A percentile compares a stretch with the other conserved stretches of the same genome.
Evolutionary conservation across 257 asterid species (phyloP).

Genomic region (Anisodus acutangulus): DNA sequence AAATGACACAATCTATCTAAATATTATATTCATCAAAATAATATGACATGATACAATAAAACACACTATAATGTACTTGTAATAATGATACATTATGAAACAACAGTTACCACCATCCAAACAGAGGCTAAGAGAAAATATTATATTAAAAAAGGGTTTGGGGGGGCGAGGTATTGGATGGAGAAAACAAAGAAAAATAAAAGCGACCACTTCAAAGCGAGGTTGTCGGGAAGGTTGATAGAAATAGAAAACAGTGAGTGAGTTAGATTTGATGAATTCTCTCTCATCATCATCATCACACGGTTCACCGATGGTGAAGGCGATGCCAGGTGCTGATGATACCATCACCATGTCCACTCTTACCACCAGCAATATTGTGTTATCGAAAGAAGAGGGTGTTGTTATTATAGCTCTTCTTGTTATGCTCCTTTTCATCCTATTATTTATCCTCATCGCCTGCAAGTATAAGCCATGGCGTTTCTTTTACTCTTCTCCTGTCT

Average conservation of each 20-base stretch:
- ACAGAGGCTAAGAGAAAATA: no score
- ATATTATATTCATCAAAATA: no score
- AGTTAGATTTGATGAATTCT: conserved; percentile 23
- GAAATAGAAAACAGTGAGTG: not conserved
- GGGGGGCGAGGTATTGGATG: not conserved
- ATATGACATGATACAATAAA: no score
- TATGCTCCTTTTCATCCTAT: conserved; percentile 77
- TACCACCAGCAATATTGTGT: conserved; percentile 42
- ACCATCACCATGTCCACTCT: not conserved
- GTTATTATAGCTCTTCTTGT: conserved; percentile 46
- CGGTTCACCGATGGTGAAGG: conserved; percentile 59
- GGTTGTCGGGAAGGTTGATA: conserved; percentile 8
- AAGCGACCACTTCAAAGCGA: conserved; percentile 34
- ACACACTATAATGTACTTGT: no score
- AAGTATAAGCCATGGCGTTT: conserved; percentile 86
- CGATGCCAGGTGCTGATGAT: conserved; percentile 50
- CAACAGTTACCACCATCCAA: no score
- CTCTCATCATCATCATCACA: conserved; percentile 36
- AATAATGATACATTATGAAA: no score
- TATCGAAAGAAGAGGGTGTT: conserved; percentile 44
- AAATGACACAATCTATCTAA: no score
- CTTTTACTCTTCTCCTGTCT: conserved; percentile 46
- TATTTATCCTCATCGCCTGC: conserved; percentile 77
- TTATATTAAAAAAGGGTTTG: not conserved
- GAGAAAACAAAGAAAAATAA: conserved; percentile 1